phyloP scores from a whole-genome alignment of 2,329 filamentous ascomycete genomes.

The Cladosporium velox region DNA sequence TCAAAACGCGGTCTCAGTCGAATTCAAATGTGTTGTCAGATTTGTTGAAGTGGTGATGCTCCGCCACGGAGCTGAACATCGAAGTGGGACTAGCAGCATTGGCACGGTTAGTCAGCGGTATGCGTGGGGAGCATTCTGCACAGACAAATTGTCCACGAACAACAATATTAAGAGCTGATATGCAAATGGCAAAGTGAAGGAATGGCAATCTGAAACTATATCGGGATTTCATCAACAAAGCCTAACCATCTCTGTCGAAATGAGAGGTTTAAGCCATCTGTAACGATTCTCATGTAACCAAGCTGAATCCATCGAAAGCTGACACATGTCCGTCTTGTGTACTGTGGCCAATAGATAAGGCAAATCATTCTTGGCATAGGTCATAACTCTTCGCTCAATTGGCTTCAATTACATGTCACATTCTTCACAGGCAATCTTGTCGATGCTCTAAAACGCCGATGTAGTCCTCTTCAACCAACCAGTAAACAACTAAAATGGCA shows the following conservation, averaged over 20 bases:
- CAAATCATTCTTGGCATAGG: neutral
- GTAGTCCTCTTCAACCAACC: neutral
- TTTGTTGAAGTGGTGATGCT: neutral
- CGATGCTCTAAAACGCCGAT: neutral
- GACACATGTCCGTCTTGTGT: neutral
- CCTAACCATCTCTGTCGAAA: neutral
- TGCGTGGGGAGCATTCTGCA: neutral
- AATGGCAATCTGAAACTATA: neutral
- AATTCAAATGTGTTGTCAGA: neutral
- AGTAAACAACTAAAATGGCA: neutral
- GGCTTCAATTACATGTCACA: neutral
- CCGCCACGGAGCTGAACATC: neutral
- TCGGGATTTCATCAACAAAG: neutral
- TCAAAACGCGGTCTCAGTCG: neutral
- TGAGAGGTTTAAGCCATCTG: too few relatives aligned
- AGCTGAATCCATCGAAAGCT: neutral
- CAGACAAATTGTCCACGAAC: too few relatives aligned
- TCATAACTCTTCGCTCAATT: neutral
- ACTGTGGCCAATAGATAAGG: neutral
- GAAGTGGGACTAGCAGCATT: neutral
- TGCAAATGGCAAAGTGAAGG: neutral
- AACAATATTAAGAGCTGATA: too few relatives aligned
- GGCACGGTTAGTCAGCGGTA: neutral
- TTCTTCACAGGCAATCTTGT: neutral
- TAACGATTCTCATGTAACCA: neutral